Evolutionary conservation across 2,329 filamentous ascomycete genomes (phyloP), one percentile per base, ranked within the genome.

Genomic region (Sphaerulina vaccinii): DNA sequence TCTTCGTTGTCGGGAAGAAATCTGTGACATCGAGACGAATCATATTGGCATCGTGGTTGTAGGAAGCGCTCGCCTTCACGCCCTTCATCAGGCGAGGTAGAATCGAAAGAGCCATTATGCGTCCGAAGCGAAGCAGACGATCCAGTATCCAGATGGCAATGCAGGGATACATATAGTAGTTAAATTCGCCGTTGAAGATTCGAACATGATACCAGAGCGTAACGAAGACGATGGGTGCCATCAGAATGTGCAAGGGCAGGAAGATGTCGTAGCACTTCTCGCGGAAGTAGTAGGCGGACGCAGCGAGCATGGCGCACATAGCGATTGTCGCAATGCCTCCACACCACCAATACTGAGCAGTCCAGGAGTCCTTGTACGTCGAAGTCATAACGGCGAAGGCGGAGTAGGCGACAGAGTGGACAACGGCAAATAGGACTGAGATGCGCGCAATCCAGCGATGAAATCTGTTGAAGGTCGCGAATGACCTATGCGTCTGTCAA

Each of bases 361-460:
- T 63, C 68, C 71, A 76, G 58, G 40, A 49, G 9, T 49, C 18
- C 2, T 37, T 35, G 33, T 60, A 60, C 11, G 47, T 47, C 1
- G 78, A 69, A 19, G 79, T 66, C 1, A 78, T 54, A 0, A 79
- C 76, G 1, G 49, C 50, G n/a, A 50, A 53, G 24, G 50, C 36
- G 3, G 56, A 51, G 54, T 86, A 88, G 0, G 78, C 77, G 1
- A 84, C 51, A 0, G 83, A 84, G 60, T 88, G 85, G 0, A 84
- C 65, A 1, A 86, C 73, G 1, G 82, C 84, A 57, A 86, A 77
- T 0, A 83, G 51, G 0, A 83, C 84, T 5, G 82, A 76, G 2
- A 86, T 73, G 15, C 84, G 74, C 0, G 85, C 84, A 3, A 84
- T 74, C 75, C 83, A 84, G 0, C 85, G 79, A 65, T 88, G 85